Evolutionary conservation across 805 yeast species (phyloP).

Genomic region (Zygotorulaspora chibaensis): DNA sequence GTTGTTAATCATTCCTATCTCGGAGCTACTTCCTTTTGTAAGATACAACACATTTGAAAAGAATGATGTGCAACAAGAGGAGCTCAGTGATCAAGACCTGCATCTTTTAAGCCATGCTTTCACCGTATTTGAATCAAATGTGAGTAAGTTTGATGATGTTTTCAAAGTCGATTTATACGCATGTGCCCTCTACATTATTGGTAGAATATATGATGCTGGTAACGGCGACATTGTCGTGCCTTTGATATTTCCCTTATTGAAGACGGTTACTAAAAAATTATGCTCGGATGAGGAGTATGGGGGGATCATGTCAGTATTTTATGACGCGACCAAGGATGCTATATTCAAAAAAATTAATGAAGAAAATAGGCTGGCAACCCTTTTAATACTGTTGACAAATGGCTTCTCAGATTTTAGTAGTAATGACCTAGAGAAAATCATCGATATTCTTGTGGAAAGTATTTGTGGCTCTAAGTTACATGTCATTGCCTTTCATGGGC

Average conservation of each 20-base stretch:
- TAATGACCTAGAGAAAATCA: conserved; percentile 38
- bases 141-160: conserved; percentile 58
- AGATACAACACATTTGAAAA: conserved; percentile 38
- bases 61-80: neutral
- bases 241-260: conserved; percentile 48
- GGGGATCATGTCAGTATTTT: conserved; percentile 36
- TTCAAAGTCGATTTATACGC: conserved; percentile 69
- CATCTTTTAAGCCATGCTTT: conserved; percentile 46
- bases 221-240: conserved; percentile 45
- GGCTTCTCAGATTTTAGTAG: conserved; percentile 33
- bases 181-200: conserved; percentile 60
- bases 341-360: conserved; percentile 20
- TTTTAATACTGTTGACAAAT: conserved; percentile 40
- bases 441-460: conserved; percentile 35
- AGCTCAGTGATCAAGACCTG: conserved; percentile 32
- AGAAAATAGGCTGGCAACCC: conserved; percentile 41
- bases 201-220: conserved; percentile 47
- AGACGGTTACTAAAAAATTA: conserved; percentile 39
- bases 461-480: conserved; percentile 36
- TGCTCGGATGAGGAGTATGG: conserved; percentile 26
- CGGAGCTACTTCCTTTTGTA: conserved; percentile 56
- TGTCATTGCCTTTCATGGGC: conserved; percentile 53
- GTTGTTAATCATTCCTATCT: conserved; percentile 59
- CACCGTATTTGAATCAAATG: conserved; percentile 55
- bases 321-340: conserved; percentile 33